Evolutionary conservation across 2,329 filamentous ascomycete species (phyloP), one percentile per base, ranked within the genome.

Genomic region (Cladosporium cucumerinum): DNA sequence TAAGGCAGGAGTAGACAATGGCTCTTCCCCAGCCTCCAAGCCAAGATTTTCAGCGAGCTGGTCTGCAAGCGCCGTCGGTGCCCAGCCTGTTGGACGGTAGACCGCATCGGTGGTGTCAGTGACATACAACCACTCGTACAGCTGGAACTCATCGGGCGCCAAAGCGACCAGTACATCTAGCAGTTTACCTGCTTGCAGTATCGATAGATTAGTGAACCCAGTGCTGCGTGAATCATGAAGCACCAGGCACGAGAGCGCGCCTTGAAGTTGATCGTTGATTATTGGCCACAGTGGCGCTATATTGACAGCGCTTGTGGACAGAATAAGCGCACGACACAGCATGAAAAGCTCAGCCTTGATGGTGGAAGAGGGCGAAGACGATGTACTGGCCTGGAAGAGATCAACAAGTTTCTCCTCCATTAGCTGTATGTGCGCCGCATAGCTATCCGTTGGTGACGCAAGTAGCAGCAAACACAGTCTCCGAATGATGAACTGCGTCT

Each of bases 91-190:
- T 0, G 92, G 88, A 14, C 91, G 88, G 78, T 99, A 96, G 36
- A 99, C 91, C 1, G 95, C 93, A 72, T 99, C 95, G 69, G 97
- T 93, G 16, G 94, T 98, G 77, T 99, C 95, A 1, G 93, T 96
- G 63, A 99, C 89, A 77, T 97, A 99, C 4, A 98, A 86, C 95
- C 95, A 99, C 80, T 97, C 92, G 72, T 96, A 90, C n/a, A 98
- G 85, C 77, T 98, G 95, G 78, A 98, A 99, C 76, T 99, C 95
- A 70, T 99, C 95, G 0, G 93, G 94, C 5, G 91, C 89, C 8
- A 93, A 83, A 51, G 92, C 89, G 16, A 98, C 85, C n/a, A 99
- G 82, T 23, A 93, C 82, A 73, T 99, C 95, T 3, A 99, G 84
- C 3, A 99, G 84, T 75, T 98, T 99, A 79, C 93, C 97, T 0